Base-by-base conservation (phyloP, 371 early-diverging fungal species). In the Mucor circinelloides region DNA sequence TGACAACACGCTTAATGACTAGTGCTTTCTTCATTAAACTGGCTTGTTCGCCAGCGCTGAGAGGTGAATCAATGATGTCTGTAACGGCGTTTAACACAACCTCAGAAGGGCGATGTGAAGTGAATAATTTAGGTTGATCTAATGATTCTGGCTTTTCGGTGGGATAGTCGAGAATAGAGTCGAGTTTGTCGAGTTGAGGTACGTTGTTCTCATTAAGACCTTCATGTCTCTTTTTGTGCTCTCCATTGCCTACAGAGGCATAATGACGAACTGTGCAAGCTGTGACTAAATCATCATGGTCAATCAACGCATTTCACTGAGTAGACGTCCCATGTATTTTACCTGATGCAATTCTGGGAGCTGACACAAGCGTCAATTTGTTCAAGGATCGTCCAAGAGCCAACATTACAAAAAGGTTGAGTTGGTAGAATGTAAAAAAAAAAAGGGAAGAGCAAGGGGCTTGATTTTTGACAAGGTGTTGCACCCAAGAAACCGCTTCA, bases 1-100 rank as follows among this genome's bases (percentile, higher is more conserved):
- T 93, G 61, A 91, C 90, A 2, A 91, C 91, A 59, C 94, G 89
- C 77, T 90, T 91, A 32, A 94, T 85, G 7, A 91, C 82, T 60
- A 95, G 69, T 6, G 92, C 86, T 65, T 89, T 91, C 76, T 92
- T 93, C 67, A 87, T 71, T 50, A 94, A 82, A 66, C 69, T 63
- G 21, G 60, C n/a, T 70, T 81, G 81, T 50, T 81, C 81, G 2
- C 25, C 15, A 6, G 68, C 19, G 13, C 50, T 40, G 15, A 83
- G 70, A 31, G 81, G 81, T 3, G 81, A 67, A 58, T 83, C 83
- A 32, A 83, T 71, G 34, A 78, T 71, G 36, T 80, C 78, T 3
- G 70, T 79, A 12, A 77, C 76, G 15, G 78, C 69, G 64, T 83
- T 76, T 36, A 83, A 58, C 2, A 76, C 75, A 6, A 75, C 73